These are phyloP conservation scores for Salvia splendens DNA, from an alignment of 257 asterid species.

Conservation along the genomic window DNA sequence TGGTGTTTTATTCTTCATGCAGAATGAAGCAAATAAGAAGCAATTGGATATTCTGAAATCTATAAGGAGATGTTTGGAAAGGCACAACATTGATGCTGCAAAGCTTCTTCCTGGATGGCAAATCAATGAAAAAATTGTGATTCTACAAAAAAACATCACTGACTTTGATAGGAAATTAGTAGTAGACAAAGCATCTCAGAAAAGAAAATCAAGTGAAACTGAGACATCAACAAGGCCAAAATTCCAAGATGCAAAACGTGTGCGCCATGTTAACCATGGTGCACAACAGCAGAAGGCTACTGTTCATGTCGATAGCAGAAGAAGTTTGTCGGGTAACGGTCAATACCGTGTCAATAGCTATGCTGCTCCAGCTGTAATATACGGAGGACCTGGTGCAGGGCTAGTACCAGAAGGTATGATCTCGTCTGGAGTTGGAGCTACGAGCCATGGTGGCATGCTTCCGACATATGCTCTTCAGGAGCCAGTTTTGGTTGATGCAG, in stretches of 20 bases:
- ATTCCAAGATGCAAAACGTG: conserved; percentile 54
- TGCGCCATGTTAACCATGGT: conserved; percentile 43
- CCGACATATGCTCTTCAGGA: conserved; percentile 34
- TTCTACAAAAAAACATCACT: conserved; percentile 57
- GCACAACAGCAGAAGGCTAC: conserved; percentile 39
- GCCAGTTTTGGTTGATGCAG: conserved; percentile 32
- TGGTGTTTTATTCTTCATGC: conserved; percentile 31
- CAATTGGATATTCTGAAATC: conserved; percentile 56
- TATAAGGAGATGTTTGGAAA: conserved; percentile 54
- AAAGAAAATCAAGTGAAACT: conserved; percentile 57
- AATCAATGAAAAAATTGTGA: conserved; percentile 51
- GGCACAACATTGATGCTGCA: conserved; percentile 60
- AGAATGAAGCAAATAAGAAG: conserved; percentile 70
- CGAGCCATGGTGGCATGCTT: conserved; percentile 36
- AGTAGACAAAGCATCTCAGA: conserved; percentile 39
- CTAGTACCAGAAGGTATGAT: conserved; percentile 41
- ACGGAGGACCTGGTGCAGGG: conserved; percentile 60
- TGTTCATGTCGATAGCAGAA: conserved; percentile 36
- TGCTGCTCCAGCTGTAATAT: conserved; percentile 41
- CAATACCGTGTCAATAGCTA: conserved; percentile 36
- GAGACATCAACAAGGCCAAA: conserved; percentile 45
- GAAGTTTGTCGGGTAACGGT: conserved; percentile 34
- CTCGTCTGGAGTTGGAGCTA: conserved; percentile 36
- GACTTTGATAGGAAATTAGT: conserved; percentile 38
- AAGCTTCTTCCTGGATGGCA: conserved; percentile 79